These are phyloP conservation scores for Globisporangium lucens DNA, from an alignment of 352 stramenopile species.

Conservation along the genomic window DNA sequence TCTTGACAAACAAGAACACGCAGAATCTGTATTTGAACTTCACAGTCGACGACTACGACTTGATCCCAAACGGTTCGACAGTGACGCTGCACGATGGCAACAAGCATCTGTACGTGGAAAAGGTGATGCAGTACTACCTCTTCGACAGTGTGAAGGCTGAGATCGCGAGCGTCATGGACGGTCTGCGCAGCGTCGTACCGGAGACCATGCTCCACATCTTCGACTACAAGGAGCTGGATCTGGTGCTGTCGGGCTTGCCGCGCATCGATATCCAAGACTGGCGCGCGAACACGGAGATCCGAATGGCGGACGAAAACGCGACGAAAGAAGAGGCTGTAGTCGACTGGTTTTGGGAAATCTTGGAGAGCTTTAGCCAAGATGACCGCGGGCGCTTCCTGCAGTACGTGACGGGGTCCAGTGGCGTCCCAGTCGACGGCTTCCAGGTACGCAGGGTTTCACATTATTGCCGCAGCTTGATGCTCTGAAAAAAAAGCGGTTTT, in stretches of 20 bases:
- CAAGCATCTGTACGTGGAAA: conserved; percentile 92
- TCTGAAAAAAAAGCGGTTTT: neutral
- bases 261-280: conserved; percentile 89
- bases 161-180: conserved; percentile 71
- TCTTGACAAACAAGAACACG: conserved; percentile 52
- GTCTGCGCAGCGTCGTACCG: conserved; percentile 95
- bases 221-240: conserved; percentile 97
- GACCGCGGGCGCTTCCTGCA: conserved; percentile 71
- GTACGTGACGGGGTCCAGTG: conserved; percentile 79
- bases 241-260: conserved; percentile 66
- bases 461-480: neutral
- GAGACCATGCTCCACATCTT: conserved; percentile 96
- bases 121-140: conserved; percentile 94
- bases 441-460: conserved; percentile 25
- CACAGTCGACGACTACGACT: conserved; percentile 45
- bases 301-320: conserved; percentile 28
- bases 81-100: conserved; percentile 92
- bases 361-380: conserved; percentile 56
- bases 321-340: conserved; percentile 41
- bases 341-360: conserved; percentile 81
- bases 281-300: conserved; percentile 67
- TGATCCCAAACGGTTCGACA: conserved; percentile 57
- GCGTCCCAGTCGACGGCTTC: conserved; percentile 81
- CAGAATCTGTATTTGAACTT: conserved; percentile 67
- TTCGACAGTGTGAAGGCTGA: conserved; percentile 91